Evolutionary conservation across 225 moss, liverwort and hornwort genomes (phyloP).

Genomic region (Physcomitrium patens): DNA sequence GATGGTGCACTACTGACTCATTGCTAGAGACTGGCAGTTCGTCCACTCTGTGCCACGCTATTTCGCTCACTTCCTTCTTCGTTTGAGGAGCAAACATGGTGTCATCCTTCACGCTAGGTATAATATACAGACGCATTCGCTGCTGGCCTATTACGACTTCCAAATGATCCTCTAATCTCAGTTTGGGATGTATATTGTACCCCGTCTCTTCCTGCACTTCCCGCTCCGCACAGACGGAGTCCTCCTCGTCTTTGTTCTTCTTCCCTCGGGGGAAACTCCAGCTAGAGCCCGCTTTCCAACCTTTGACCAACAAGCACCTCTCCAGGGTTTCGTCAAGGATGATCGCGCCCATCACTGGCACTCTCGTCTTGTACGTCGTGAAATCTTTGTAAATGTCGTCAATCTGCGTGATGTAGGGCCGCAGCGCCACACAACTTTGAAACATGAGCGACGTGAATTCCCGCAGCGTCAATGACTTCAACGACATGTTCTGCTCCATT

Average conservation of each 20-base stretch:
- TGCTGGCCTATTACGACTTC: conserved; percentile 67
- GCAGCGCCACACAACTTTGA: conserved; percentile 84
- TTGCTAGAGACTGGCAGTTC: conserved; percentile 86
- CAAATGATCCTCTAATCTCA: conserved; percentile 53
- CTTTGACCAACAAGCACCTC: conserved; percentile 79
- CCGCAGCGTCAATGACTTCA: conserved; percentile 83
- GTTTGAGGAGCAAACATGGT: conserved; percentile 83
- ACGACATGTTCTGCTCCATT: conserved; percentile 85
- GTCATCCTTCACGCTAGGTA: conserved; percentile 79
- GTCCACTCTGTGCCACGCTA: conserved; percentile 95
- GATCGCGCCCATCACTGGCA: conserved; percentile 76
- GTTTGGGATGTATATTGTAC: conserved; percentile 46
- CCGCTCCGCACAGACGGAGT: conserved; percentile 70
- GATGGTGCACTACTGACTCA: conserved; percentile 81
- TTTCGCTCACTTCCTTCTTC: conserved; percentile 99
- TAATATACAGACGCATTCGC: conserved; percentile 89
- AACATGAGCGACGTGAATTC: conserved; percentile 97
- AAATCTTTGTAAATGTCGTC: conserved; percentile 99
- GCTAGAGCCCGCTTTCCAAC: conserved; percentile 78
- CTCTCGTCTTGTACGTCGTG: conserved; percentile 90
- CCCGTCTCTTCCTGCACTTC: conserved; percentile 96
- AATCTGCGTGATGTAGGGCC: conserved; percentile 88
- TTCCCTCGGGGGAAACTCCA: conserved; percentile 99
- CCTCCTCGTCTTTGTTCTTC: conserved; percentile 94
- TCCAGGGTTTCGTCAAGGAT: conserved; percentile 69